These are phyloP conservation scores for Candida alai DNA, from an alignment of 805 yeast genomes.

Conservation along the genomic window DNA sequence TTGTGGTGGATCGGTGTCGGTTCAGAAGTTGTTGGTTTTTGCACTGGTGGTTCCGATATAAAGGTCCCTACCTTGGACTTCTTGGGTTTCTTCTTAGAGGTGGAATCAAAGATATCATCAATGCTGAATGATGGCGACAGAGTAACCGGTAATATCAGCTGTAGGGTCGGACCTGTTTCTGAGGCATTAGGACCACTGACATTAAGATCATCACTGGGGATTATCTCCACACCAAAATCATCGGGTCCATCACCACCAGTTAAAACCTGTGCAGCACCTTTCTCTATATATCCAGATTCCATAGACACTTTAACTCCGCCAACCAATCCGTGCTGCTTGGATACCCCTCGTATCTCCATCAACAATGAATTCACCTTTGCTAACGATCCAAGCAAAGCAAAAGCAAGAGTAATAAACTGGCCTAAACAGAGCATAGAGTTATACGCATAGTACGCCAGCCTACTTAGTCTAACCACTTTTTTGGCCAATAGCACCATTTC, in stretches of 20 bases:
- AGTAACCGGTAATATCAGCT: too few relatives aligned
- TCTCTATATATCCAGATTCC: background rate
- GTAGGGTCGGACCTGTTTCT: too few relatives aligned
- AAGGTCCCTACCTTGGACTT: background rate
- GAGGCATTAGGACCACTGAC: too few relatives aligned
- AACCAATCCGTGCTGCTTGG: background rate
- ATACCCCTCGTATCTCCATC: conserved; percentile 17
- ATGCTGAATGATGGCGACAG: conserved; percentile 2
- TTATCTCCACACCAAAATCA: conserved; percentile 8
- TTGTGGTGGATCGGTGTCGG: too few relatives aligned
- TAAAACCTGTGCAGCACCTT: too few relatives aligned
- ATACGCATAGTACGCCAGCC: conserved; percentile 54
- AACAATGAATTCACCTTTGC: conserved; percentile 39
- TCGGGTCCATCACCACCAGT: too few relatives aligned
- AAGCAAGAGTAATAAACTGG: conserved; percentile 72
- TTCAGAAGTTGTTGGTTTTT: too few relatives aligned
- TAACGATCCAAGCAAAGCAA: conserved; percentile 57
- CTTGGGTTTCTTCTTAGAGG: background rate
- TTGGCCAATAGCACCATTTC: conserved; percentile 13
- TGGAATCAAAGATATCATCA: conserved; percentile 9
- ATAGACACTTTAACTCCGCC: too few relatives aligned
- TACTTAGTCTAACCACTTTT: conserved; percentile 37
- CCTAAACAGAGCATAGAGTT: conserved; percentile 67
- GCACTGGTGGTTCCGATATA: too few relatives aligned
- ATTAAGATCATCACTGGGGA: too few relatives aligned